Conservation (phyloP, 129 eudicot species). For the Tagetes erecta region DNA sequence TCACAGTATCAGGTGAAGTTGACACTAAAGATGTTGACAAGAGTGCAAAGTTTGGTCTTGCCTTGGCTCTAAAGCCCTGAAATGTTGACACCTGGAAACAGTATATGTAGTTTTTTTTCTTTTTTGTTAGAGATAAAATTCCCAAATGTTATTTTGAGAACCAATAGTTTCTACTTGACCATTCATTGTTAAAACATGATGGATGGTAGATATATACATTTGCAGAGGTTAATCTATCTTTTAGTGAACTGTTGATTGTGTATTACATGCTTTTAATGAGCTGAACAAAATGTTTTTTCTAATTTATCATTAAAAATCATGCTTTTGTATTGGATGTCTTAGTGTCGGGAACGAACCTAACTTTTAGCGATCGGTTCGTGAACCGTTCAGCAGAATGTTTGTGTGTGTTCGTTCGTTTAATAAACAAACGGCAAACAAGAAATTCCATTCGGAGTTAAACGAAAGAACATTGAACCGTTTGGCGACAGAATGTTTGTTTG, state of each 20-base stretch:
- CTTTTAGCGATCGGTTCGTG: too few species aligned
- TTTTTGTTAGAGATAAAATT: slow-evolving; percentile 40
- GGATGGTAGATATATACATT: slow-evolving; percentile 18
- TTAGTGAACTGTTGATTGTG: slow-evolving; percentile 4
- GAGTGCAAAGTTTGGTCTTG: slow-evolving; percentile 86
- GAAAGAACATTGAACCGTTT: too few species aligned
- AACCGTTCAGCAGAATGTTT: too few species aligned
- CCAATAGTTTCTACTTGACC: slow-evolving; percentile 15
- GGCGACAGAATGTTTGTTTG: too few species aligned
- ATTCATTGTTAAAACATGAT: slow-evolving; percentile 11
- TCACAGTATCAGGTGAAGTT: slow-evolving; percentile 72
- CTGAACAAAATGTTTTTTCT: background rate
- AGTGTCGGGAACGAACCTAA: too few species aligned
- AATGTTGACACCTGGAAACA: slow-evolving; percentile 16
- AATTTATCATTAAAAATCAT: background rate
- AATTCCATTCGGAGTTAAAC: too few species aligned
- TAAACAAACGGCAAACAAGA: too few species aligned
- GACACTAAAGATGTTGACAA: slow-evolving; percentile 75
- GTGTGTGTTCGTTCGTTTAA: too few species aligned
- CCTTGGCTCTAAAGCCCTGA: slow-evolving; percentile 83
- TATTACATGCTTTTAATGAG: too few species aligned
- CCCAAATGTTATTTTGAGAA: slow-evolving; percentile 16
- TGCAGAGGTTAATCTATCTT: slow-evolving; percentile 26
- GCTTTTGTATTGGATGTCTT: background rate
- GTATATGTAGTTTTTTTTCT: slow-evolving; percentile 19